Percentiles rank a stretch among this genome's conserved stretches.
Evolutionary conservation across 2,329 filamentous ascomycete genomes (phyloP).

Genomic region (Rutstroemia sp.): DNA sequence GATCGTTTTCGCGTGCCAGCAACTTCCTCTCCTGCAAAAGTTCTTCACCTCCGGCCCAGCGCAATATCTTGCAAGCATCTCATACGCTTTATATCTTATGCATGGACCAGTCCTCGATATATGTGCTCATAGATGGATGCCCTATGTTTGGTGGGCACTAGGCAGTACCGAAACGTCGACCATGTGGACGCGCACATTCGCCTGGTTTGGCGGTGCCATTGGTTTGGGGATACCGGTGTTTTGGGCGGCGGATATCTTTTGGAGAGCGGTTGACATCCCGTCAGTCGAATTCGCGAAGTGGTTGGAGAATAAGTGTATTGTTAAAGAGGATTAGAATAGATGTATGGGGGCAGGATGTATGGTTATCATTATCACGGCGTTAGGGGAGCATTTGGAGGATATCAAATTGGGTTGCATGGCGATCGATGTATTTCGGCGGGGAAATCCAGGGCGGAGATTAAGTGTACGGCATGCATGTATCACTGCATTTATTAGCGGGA

Average conservation of each 20-base stretch:
- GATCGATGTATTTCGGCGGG: background rate
- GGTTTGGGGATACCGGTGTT: constrained; percentile 36
- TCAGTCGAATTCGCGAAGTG: constrained; percentile 42
- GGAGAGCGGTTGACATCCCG: constrained; percentile 46
- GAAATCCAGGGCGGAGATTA: background rate
- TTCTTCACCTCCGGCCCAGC: constrained; percentile 41
- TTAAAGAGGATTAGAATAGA: constrained; percentile 12
- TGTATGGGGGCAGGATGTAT: background rate
- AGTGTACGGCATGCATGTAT: background rate
- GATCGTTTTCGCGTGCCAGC: constrained; percentile 27
- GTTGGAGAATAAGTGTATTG: constrained; percentile 31
- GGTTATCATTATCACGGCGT: background rate
- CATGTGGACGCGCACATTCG: constrained; percentile 22
- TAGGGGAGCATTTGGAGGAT: background rate
- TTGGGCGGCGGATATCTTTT: constrained; percentile 54
- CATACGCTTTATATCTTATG: constrained; percentile 50
- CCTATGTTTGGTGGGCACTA: constrained; percentile 14
- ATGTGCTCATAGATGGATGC: constrained; percentile 22
- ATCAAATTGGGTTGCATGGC: background rate
- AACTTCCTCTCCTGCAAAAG: constrained; percentile 32
- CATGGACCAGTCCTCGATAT: constrained; percentile 42
- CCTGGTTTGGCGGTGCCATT: constrained; percentile 32
- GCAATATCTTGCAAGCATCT: constrained; percentile 49
- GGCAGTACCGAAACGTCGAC: constrained; percentile 12
- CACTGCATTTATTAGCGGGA: background rate